These are phyloP conservation scores for Cucurbita maxima DNA, from an alignment of 306 rosid genomes.

Conservation along the genomic window DNA sequence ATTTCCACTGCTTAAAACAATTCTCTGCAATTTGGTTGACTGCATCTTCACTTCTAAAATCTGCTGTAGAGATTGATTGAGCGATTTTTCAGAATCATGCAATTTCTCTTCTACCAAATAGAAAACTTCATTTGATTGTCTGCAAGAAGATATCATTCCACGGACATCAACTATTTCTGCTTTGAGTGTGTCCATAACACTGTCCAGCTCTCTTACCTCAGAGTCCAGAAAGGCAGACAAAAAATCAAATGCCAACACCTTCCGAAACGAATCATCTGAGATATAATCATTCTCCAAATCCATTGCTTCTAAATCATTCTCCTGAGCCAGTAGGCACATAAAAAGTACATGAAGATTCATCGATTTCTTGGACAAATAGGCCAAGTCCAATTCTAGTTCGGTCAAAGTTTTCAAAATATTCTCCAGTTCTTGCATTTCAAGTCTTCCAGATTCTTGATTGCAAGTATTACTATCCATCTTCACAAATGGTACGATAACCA, in stretches of 20 bases:
- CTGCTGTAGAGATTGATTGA: slow-evolving; percentile 52
- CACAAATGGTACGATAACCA: background rate
- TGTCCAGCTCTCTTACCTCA: slow-evolving; percentile 79
- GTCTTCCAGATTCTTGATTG: slow-evolving; percentile 20
- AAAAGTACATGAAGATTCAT: slow-evolving; percentile 58
- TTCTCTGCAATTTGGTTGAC: slow-evolving; percentile 61
- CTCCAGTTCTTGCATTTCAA: slow-evolving; percentile 31
- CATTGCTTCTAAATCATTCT: slow-evolving; percentile 60
- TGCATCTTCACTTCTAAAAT: slow-evolving; percentile 60
- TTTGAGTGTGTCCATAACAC: slow-evolving; percentile 54
- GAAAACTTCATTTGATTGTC: slow-evolving; percentile 44
- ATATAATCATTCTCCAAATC: slow-evolving; percentile 20
- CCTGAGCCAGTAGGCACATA: slow-evolving; percentile 49
- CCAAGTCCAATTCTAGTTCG: slow-evolving; percentile 63
- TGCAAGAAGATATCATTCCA: slow-evolving; percentile 51
- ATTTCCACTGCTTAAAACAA: slow-evolving; percentile 29
- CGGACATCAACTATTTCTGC: slow-evolving; percentile 54
- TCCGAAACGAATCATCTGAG: slow-evolving; percentile 33
- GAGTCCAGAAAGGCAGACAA: slow-evolving; percentile 64
- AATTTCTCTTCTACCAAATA: slow-evolving; percentile 47
- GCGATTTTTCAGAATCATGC: slow-evolving; percentile 55
- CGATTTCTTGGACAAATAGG: slow-evolving; percentile 67
- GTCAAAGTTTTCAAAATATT: slow-evolving; percentile 38
- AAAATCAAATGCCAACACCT: slow-evolving; percentile 49
- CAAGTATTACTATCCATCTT: slow-evolving; percentile 33